phyloP scores from a whole-genome alignment of 768 basidiomycete species.

The Kwoniella botswanensis region DNA sequence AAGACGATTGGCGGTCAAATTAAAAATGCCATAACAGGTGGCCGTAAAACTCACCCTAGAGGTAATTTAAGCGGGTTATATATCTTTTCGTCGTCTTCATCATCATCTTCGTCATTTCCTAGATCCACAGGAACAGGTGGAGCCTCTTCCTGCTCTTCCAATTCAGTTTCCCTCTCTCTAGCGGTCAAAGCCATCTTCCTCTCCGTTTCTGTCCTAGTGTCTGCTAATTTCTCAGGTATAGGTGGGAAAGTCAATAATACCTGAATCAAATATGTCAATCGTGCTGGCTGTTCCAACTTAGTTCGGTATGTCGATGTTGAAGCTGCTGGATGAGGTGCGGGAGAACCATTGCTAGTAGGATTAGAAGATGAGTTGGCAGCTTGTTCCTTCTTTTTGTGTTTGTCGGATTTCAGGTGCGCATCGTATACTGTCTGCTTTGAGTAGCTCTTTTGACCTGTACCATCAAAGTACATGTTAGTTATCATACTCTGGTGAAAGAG shows the following conservation, averaged over 20 bases:
- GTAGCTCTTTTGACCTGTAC: slow-evolving; percentile 86
- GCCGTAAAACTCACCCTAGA: slow-evolving; percentile 26
- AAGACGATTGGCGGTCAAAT: not conserved
- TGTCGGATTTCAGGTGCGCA: slow-evolving; percentile 92
- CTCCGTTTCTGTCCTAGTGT: slow-evolving; percentile 95
- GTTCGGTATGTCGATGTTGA: slow-evolving; percentile 39
- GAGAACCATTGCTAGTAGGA: slow-evolving; percentile 63
- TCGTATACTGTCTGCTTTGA: slow-evolving; percentile 98
- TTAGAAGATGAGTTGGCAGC: slow-evolving; percentile 60
- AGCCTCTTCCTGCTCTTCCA: slow-evolving; percentile 75
- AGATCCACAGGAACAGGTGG: slow-evolving; percentile 55
- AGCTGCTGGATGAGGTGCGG: slow-evolving; percentile 43
- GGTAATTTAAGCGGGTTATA: slow-evolving; percentile 98
- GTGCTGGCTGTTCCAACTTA: slow-evolving; percentile 63
- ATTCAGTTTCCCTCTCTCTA: slow-evolving; percentile 82
- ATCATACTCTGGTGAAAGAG: not conserved
- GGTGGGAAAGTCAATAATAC: slow-evolving; percentile 66
- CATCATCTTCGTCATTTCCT: slow-evolving; percentile 58
- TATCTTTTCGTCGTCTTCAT: slow-evolving; percentile 93
- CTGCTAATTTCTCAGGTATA: slow-evolving; percentile 73
- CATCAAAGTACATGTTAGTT: slow-evolving; percentile 2
- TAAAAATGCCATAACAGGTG: too few relatives aligned
- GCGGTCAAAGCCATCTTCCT: slow-evolving; percentile 95
- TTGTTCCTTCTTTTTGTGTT: slow-evolving; percentile 73
- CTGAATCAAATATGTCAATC: slow-evolving; percentile 72